Conservation (phyloP, 345 rosid species). For the Kernera saxatilis region DNA sequence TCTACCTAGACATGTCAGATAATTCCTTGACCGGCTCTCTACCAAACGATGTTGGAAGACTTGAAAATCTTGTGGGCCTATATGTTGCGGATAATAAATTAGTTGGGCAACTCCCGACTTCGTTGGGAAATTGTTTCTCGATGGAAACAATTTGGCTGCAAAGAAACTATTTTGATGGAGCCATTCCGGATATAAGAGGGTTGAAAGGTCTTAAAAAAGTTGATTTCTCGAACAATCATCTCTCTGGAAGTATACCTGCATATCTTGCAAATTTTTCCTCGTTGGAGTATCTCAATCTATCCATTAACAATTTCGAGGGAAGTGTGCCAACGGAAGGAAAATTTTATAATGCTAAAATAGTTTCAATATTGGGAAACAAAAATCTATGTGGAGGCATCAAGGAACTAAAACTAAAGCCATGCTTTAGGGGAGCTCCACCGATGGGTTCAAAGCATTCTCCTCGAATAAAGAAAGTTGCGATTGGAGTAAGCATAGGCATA, state of each 20-base stretch:
- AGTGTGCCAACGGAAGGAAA: constrained; percentile 12
- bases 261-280: not conserved
- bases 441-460: not conserved
- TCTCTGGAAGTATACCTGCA: constrained; percentile 9
- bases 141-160: not conserved
- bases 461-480: not conserved
- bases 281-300: constrained; percentile 2
- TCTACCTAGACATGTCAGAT: rapidly evolving
- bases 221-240: not conserved
- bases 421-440: not conserved
- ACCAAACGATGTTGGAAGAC: not conserved
- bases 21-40: not conserved
- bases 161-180: not conserved
- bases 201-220: not conserved
- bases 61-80: not conserved
- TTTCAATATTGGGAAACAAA: constrained; percentile 2
- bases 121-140: not conserved
- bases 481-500: not conserved
- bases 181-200: not conserved
- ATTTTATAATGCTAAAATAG: constrained; percentile 4
- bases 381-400: constrained; percentile 24
- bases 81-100: not conserved
- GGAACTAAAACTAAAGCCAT: not conserved
- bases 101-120: not conserved
- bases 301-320: constrained; percentile 16